A percentile compares a stretch with the other conserved stretches of the same genome.
Evolutionary conservation across 768 basidiomycete species (phyloP).

Genomic region (Psilocybe cyanescens): DNA sequence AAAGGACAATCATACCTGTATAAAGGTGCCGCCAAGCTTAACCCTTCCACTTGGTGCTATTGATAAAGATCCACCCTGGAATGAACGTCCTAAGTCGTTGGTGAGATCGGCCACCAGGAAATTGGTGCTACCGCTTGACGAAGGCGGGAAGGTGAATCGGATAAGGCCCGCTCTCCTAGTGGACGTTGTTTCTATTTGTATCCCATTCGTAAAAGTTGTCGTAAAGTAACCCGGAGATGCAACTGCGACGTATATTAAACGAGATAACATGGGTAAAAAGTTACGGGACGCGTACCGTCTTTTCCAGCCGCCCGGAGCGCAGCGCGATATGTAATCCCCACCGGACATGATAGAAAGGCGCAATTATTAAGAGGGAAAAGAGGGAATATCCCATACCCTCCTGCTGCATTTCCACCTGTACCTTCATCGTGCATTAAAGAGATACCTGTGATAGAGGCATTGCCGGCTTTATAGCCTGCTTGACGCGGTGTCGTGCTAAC

Average conservation of each 20-base stretch:
- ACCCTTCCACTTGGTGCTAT: slow-evolving; percentile 38
- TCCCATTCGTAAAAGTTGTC: slow-evolving; percentile 47
- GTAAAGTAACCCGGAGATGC: slow-evolving; percentile 55
- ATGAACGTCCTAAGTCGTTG: slow-evolving; percentile 50
- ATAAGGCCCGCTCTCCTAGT: slow-evolving; percentile 64
- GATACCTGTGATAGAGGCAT: slow-evolving; percentile 46
- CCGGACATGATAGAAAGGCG: slow-evolving; percentile 44
- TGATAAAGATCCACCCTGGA: slow-evolving; percentile 44
- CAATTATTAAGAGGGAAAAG: slow-evolving; percentile 50
- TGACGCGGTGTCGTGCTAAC: slow-evolving; percentile 52
- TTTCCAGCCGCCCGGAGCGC: slow-evolving; percentile 43
- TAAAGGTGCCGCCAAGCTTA: slow-evolving; percentile 44
- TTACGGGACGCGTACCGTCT: slow-evolving; percentile 36
- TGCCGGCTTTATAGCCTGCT: slow-evolving; percentile 53
- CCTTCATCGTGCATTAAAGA: slow-evolving; percentile 60
- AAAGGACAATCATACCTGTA: slow-evolving; percentile 35
- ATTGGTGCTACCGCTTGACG: slow-evolving; percentile 34
- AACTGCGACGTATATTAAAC: slow-evolving; percentile 26
- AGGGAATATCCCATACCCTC: slow-evolving; percentile 56
- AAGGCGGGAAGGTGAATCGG: slow-evolving; percentile 55
- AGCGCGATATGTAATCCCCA: slow-evolving; percentile 41
- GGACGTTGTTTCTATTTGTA: slow-evolving; percentile 59
- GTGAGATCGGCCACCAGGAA: slow-evolving; percentile 53
- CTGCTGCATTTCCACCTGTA: slow-evolving; percentile 53
- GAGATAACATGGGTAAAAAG: not conserved